A percentile compares a stretch with the other conserved stretches of the same genome.
These are phyloP conservation scores for Oxytropis ochrocephala DNA, from an alignment of 306 rosid genomes.

Conservation along the genomic window DNA sequence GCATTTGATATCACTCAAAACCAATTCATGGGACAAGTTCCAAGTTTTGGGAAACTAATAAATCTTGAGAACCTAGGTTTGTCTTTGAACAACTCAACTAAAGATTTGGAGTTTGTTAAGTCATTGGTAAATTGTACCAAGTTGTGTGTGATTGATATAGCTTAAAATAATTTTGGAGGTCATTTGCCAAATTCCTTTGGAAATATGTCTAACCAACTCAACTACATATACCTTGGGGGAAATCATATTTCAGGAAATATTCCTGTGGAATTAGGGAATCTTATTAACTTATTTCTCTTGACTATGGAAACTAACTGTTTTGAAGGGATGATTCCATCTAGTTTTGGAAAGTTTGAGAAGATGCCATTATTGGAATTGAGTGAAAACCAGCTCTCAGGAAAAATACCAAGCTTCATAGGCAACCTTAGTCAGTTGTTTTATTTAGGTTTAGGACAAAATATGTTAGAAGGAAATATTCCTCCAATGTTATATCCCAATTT, in stretches of 20 bases:
- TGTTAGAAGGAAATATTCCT: constrained; percentile 33
- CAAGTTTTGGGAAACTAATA: constrained; percentile 14
- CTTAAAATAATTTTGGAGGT: constrained; percentile 31
- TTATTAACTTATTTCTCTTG: background rate
- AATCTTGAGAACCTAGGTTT: background rate
- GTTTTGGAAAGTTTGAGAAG: constrained; percentile 15
- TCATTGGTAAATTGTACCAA: constrained; percentile 25
- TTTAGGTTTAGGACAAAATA: background rate
- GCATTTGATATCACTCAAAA: background rate
- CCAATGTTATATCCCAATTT: too few species aligned
- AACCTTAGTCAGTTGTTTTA: constrained; percentile 18
- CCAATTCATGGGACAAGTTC: constrained; percentile 24
- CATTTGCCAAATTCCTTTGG: constrained; percentile 16
- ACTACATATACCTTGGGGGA: accelerated
- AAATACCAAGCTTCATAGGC: constrained; percentile 13
- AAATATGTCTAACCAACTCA: constrained; percentile 31
- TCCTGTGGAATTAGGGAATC: constrained; percentile 18
- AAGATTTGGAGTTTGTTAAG: constrained; percentile 27
- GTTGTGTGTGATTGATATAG: background rate
- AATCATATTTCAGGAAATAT: constrained; percentile 25
- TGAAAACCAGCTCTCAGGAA: constrained; percentile 24
- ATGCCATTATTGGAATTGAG: background rate
- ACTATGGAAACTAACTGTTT: background rate
- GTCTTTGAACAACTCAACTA: background rate
- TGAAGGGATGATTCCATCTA: constrained; percentile 13